Evolutionary conservation across 768 basidiomycete species (phyloP).

Genomic region (Hemileccinum rubropunctum): DNA sequence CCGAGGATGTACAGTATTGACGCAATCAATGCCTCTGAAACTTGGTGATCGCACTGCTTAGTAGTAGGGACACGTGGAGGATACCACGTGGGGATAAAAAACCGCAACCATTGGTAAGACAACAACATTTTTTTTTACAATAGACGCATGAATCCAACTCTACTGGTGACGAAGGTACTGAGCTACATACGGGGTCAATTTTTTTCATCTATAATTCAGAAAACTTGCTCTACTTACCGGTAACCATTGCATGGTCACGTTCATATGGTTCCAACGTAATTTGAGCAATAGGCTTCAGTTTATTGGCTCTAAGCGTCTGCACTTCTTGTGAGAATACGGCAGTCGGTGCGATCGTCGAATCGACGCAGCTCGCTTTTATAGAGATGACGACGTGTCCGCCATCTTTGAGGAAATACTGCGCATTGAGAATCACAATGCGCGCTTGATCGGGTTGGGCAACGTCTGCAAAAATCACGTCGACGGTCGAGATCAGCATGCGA

Average conservation of each 20-base stretch:
- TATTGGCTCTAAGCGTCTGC: conserved; percentile 67
- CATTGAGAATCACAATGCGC: conserved; percentile 91
- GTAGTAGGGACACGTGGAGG: background rate
- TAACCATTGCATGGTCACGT: conserved; percentile 88
- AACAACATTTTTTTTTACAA: background rate
- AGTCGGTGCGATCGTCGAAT: conserved; percentile 90
- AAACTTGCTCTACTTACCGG: conserved; percentile 46
- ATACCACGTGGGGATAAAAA: background rate
- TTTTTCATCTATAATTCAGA: background rate
- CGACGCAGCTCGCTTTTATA: conserved; percentile 99
- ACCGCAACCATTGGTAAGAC: background rate
- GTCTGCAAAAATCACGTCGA: conserved; percentile 98
- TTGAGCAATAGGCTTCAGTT: conserved; percentile 94
- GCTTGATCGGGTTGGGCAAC: conserved; percentile 99
- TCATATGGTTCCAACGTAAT: conserved; percentile 93
- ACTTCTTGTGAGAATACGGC: conserved; percentile 89
- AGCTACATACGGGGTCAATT: conserved; percentile 28
- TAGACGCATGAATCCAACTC: background rate
- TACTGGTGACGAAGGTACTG: conserved; percentile 47
- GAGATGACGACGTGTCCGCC: conserved; percentile 92
- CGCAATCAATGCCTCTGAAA: too few species aligned
- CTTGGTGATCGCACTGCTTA: background rate
- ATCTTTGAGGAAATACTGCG: conserved; percentile 94
- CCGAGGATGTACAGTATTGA: too few species aligned
- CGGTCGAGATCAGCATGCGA: conserved; percentile 92